Evolutionary conservation across 306 rosid species (phyloP), one percentile per base, ranked within the genome.

Genomic region (Casuarina cunninghamiana): DNA sequence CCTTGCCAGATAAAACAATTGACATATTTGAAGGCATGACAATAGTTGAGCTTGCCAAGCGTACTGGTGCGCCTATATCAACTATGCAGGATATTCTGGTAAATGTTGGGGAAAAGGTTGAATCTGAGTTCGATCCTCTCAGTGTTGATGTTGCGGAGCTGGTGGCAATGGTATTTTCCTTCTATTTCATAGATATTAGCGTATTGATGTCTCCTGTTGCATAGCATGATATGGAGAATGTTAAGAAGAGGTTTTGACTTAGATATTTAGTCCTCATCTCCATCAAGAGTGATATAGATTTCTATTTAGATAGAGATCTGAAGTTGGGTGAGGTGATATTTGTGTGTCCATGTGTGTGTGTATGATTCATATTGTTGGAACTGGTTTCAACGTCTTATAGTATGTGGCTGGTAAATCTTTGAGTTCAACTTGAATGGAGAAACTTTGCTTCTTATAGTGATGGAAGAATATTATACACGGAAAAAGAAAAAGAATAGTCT

Each of bases 1-100:
- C 89, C 63, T 46, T 73, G 72, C 79, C 77, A 26, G 94, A 89
- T 79, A 93, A 86, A 83, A 89, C 84, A 61, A 62, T 94, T 72
- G 98, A 94, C 81, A 89, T 94, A 81, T 94, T 90, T 83, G 97
- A 94, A 81, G 96, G 98, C 79, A 94, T 94, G 95, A 86, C 97
- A 61, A 78, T 89, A 66, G 86, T 75, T 67, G 97, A 94, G 84
- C 90, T 94, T 85, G 89, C 97, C 42, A 92, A 89, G 85, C 93
- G 91, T 75, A 78, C 92, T 16, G 93, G 97, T 63, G 86, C 81
- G 83, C 81, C 91, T 51, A 80, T 80, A 76, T 75, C 91, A 72
- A 76, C 86, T 69, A 81, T 95, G 85, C 97, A 87, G 82, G 85
- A 85, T 74, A 82, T 91, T 78, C 97, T 95, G 61, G 67, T 84